These are phyloP conservation scores for Chalciporus piperatus DNA, from an alignment of 768 basidiomycete genomes.

Conservation along the genomic window DNA sequence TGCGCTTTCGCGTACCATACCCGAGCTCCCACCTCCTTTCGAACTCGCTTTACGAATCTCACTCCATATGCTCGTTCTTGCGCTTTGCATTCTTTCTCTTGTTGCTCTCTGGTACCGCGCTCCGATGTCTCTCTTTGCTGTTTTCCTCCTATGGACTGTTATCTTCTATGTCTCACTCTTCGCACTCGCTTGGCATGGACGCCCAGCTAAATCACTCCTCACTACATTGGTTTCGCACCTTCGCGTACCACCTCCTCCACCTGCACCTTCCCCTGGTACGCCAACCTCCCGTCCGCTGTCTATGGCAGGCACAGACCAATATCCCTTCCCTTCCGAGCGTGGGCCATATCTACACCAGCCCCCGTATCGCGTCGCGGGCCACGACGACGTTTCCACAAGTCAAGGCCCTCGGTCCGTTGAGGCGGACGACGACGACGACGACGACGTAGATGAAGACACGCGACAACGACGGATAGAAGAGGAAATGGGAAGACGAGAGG, in stretches of 20 bases:
- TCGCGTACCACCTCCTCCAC: conserved; percentile 32
- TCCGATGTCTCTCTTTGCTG: conserved; percentile 52
- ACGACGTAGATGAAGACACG: conserved; percentile 72
- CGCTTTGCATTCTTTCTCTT: conserved; percentile 54
- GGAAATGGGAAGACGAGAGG: conserved; percentile 78
- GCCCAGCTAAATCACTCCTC: conserved; percentile 56
- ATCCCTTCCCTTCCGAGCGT: conserved; percentile 45
- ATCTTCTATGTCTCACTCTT: conserved; percentile 57
- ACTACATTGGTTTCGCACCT: conserved; percentile 47
- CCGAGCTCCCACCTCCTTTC: conserved; percentile 36
- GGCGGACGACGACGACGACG: conserved; percentile 59
- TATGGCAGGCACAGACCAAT: conserved; percentile 39
- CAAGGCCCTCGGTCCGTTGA: conserved; percentile 49
- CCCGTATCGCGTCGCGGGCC: conserved; percentile 46
- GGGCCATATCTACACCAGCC: conserved; percentile 73
- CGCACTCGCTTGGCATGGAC: conserved; percentile 54
- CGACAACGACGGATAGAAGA: conserved; percentile 75
- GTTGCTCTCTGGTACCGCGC: conserved; percentile 58
- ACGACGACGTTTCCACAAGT: conserved; percentile 41
- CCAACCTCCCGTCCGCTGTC: conserved; percentile 41
- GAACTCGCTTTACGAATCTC: conserved; percentile 46
- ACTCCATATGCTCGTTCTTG: conserved; percentile 58
- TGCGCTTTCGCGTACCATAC: conserved; percentile 19
- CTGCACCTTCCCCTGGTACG: conserved; percentile 33
- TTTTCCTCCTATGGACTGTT: conserved; percentile 62